phyloP scores from a whole-genome alignment of 768 basidiomycete species.

The Leccinum fibrillosum region DNA sequence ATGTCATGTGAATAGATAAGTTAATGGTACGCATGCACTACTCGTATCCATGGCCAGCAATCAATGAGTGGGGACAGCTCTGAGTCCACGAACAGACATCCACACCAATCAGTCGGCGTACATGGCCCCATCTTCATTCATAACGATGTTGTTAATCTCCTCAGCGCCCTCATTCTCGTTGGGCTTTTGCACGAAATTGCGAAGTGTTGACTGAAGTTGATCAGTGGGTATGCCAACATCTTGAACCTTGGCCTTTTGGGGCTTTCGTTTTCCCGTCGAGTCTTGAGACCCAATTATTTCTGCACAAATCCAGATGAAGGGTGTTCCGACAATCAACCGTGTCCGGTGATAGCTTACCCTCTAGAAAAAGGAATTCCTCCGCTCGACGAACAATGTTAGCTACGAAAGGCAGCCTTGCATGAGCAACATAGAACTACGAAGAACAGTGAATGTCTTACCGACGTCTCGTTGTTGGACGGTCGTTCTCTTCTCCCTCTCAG shows the following conservation, averaged over 20 bases:
- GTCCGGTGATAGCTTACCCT: slow-evolving; percentile 44
- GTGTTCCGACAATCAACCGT: neutral
- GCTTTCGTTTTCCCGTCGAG: slow-evolving; percentile 42
- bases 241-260: slow-evolving; percentile 26
- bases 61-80: neutral
- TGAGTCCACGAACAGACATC: neutral
- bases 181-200: slow-evolving; percentile 43
- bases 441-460: slow-evolving; percentile 43
- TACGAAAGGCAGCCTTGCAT: slow-evolving; percentile 25
- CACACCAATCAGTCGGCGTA: slow-evolving; percentile 28
- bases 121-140: slow-evolving; percentile 66
- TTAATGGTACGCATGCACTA: neutral
- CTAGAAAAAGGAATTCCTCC: slow-evolving; percentile 77
- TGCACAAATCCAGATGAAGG: slow-evolving; percentile 21
- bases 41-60: neutral
- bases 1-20: slow-evolving; percentile 5
- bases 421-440: neutral
- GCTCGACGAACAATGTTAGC: slow-evolving; percentile 60
- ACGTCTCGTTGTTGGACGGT: slow-evolving; percentile 80
- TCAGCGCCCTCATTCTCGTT: slow-evolving; percentile 22
- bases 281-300: slow-evolving; percentile 61
- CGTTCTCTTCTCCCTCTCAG: slow-evolving; percentile 65
- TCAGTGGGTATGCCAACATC: slow-evolving; percentile 12
- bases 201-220: slow-evolving; percentile 39
- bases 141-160: slow-evolving; percentile 37